Percentiles rank a stretch among this genome's conserved stretches.
These are phyloP conservation scores for Nemophila menziesii DNA, from an alignment of 257 asterid species.

Conservation along the genomic window DNA sequence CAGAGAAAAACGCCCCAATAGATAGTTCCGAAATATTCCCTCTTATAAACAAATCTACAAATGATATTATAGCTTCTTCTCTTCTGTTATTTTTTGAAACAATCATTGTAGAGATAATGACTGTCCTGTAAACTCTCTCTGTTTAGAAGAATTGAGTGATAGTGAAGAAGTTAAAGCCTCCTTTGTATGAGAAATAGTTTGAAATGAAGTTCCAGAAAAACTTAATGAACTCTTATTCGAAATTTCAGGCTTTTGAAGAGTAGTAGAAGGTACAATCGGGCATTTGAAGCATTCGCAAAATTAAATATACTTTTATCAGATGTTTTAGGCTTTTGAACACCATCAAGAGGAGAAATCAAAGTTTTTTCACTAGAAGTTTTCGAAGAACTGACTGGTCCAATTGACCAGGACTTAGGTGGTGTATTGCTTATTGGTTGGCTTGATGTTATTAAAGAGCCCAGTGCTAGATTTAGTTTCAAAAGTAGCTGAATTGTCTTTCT, in stretches of 20 bases:
- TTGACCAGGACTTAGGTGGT: conserved; percentile 25
- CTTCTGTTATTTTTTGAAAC: conserved; percentile 51
- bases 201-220: conserved; percentile 24
- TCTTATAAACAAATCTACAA: conserved; percentile 47
- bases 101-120: conserved; percentile 27
- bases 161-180: conserved; percentile 28
- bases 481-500: conserved; percentile 18
- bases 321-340: conserved; percentile 14
- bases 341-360: conserved; percentile 19
- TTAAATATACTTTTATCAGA: conserved; percentile 23
- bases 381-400: conserved; percentile 10
- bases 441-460: conserved; percentile 18
- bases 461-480: conserved; percentile 29
- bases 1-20: conserved; percentile 28
- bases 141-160: conserved; percentile 30
- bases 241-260: conserved; percentile 15
- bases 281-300: conserved; percentile 21
- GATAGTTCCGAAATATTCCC: conserved; percentile 43
- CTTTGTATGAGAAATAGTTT: conserved; percentile 23
- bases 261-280: conserved; percentile 9
- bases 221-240: conserved; percentile 23
- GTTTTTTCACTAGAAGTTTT: too few relatives aligned
- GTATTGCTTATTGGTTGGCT: conserved; percentile 29
- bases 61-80: conserved; percentile 44
- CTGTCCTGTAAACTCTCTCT: conserved; percentile 16